Base-by-base conservation (phyloP, 2,329 filamentous ascomycete species). In the Colletotrichum truncatum region DNA sequence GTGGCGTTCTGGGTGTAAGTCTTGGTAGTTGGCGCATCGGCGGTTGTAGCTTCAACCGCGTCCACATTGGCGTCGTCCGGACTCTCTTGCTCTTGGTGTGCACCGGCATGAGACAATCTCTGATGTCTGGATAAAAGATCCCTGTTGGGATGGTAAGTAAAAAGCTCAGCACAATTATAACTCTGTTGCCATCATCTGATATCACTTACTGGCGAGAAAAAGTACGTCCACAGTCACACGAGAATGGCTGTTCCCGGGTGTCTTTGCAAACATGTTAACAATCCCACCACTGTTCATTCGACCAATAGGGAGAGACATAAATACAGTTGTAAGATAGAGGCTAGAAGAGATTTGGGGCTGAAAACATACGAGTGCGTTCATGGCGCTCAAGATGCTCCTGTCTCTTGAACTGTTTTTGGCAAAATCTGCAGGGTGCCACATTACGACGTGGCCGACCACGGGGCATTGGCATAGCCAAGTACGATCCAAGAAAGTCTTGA, bases 221-320 rank as follows among this genome's bases (percentile, higher is more conserved):
- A 14, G 64, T 64, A 26, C 68, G 70, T 5, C 74, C 74, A 57
- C 74, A 77, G 14, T 70, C 65, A 51, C 75, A 77, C 11, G 39
- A 52, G 66, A 76, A 78, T 4, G 75, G 74, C 34, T 70, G 73
- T 51, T 78, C 75, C 16, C 70, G 69, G 6, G 75, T 78, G 62
- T 77, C 75, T 78, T 55, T 26, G 23, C 55, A 45, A 57, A 14
- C 49, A 21, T 48, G 36, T 21, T 54, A 14, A 25, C 41, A 21
- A 38, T 38, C n/a, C n/a, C n/a, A n/a, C n/a, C n/a, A n/a, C n/a
- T n/a, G n/a, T n/a, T n/a, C n/a, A n/a, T n/a, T n/a, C n/a, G n/a
- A n/a, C n/a, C n/a, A n/a, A 32, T 32, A 32, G 11, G 30, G 30
- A 11, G 30, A 7, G 7, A 32, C 6, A 32, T n/a, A 38, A 6